A percentile compares a stretch with the other conserved stretches of the same genome.
phyloP scores from a whole-genome alignment of 1,284 basidiomycete genomes.

The Athelia psychrophila region DNA sequence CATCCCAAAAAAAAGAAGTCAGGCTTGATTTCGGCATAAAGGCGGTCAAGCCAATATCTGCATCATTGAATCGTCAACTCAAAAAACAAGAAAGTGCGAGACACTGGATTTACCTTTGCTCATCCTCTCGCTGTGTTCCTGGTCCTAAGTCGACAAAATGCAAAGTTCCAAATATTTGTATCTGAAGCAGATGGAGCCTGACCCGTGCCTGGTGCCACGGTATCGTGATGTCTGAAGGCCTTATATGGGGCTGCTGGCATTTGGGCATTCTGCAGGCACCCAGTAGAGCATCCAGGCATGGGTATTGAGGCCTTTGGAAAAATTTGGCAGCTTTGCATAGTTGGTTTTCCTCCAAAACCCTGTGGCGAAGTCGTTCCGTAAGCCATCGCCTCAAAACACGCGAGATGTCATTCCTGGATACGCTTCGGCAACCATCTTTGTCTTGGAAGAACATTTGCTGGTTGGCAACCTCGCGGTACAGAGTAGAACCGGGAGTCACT shows the following conservation, averaged over 20 bases:
- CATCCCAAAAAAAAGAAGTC: constrained; percentile 34
- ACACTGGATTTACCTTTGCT: constrained; percentile 2
- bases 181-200: constrained; percentile 45
- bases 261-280: constrained; percentile 29
- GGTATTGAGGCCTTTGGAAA: constrained; percentile 32
- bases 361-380: constrained; percentile 21
- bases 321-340: constrained; percentile 26
- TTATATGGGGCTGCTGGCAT: constrained; percentile 39
- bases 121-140: too few species aligned
- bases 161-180: constrained; percentile 38
- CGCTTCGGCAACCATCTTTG: constrained; percentile 10
- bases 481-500: constrained; percentile 20
- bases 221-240: constrained; percentile 17
- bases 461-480: constrained; percentile 9
- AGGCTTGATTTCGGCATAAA: constrained; percentile 41
- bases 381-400: constrained; percentile 20
- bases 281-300: constrained; percentile 28
- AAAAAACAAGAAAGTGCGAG: neutral
- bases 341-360: constrained; percentile 33
- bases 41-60: constrained; percentile 33
- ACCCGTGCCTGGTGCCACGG: constrained; percentile 37
- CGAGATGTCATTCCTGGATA: constrained; percentile 13
- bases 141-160: constrained; percentile 12
- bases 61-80: neutral
- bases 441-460: neutral